These are phyloP conservation scores for Colletotrichum lindemuthianum DNA, from an alignment of 2,329 filamentous ascomycete species.

Conservation along the genomic window DNA sequence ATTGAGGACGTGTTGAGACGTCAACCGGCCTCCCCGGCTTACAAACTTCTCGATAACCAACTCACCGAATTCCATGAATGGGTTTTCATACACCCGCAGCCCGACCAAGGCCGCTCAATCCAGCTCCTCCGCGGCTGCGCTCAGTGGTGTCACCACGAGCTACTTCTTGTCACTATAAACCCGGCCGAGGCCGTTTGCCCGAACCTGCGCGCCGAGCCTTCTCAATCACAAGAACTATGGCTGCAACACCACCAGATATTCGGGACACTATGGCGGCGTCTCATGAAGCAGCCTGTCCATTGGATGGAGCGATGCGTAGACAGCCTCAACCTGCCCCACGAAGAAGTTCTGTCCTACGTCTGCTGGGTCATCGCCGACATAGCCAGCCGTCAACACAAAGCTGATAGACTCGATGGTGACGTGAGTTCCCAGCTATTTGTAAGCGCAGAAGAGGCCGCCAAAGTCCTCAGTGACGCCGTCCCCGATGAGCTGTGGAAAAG, in stretches of 20 bases:
- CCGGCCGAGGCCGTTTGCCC: background rate
- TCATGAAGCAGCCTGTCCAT: background rate
- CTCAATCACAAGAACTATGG: background rate
- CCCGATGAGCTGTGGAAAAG: no score
- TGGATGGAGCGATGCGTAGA: background rate
- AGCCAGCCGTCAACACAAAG: background rate
- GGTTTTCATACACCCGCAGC: background rate
- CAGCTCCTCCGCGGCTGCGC: background rate
- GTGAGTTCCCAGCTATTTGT: no score
- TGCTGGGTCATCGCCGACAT: constrained; percentile 9
- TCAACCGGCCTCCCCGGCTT: no score
- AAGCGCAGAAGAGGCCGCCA: no score
- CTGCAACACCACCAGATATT: constrained; percentile 3
- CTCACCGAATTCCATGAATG: background rate
- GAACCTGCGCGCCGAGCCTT: background rate
- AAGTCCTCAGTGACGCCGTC: no score
- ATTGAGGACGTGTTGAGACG: no score
- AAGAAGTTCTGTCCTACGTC: constrained; percentile 8
- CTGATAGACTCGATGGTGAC: no score
- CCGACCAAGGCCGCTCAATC: background rate
- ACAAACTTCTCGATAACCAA: background rate
- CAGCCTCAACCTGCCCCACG: background rate
- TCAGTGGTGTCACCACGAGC: constrained; percentile 7
- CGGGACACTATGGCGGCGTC: constrained; percentile 4
- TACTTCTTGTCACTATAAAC: background rate